Percentiles rank a stretch among this genome's conserved stretches.
phyloP scores from a whole-genome alignment of 352 stramenopile genomes.

The Phytophthora europaea region DNA sequence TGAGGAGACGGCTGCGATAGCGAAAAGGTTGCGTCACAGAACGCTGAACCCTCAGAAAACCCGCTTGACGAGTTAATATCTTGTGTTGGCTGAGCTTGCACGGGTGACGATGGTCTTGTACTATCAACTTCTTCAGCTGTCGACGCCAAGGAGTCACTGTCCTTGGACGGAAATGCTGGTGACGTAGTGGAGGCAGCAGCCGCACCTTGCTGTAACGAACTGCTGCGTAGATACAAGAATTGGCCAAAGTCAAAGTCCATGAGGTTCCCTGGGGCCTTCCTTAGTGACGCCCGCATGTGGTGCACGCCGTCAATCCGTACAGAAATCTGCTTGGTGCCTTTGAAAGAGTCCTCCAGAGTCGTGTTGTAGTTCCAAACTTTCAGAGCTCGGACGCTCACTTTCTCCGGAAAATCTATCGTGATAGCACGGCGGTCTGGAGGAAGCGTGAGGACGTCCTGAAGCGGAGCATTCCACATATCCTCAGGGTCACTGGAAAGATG shows the following conservation, averaged over 20 bases:
- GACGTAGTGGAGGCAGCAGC: not conserved
- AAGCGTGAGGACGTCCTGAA: constrained; percentile 51
- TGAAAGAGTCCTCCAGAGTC: constrained; percentile 79
- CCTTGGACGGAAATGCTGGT: constrained; percentile 28
- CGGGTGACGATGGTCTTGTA: constrained; percentile 25
- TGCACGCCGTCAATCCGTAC: constrained; percentile 62
- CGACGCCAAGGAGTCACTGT: not conserved
- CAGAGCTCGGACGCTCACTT: constrained; percentile 56
- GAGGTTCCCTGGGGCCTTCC: constrained; percentile 82
- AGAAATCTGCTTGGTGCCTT: constrained; percentile 72
- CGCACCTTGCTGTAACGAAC: constrained; percentile 10
- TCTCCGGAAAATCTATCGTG: constrained; percentile 58
- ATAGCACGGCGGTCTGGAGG: constrained; percentile 52
- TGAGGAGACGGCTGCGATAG: constrained; percentile 16
- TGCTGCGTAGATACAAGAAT: constrained; percentile 66
- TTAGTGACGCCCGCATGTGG: constrained; percentile 65
- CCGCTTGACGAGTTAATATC: constrained; percentile 8
- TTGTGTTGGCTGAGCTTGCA: not conserved
- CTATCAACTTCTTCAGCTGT: constrained; percentile 23
- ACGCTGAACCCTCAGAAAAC: constrained; percentile 14
- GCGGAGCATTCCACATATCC: constrained; percentile 74
- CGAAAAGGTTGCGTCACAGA: constrained; percentile 16
- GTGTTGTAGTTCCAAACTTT: constrained; percentile 89
- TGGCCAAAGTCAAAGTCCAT: constrained; percentile 90
- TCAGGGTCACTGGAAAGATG: constrained; percentile 58